Percentiles rank a stretch among this genome's conserved stretches.
These are phyloP conservation scores for Gaeumannomyces sp. DNA, from an alignment of 2,329 filamentous ascomycete species.

Conservation along the genomic window DNA sequence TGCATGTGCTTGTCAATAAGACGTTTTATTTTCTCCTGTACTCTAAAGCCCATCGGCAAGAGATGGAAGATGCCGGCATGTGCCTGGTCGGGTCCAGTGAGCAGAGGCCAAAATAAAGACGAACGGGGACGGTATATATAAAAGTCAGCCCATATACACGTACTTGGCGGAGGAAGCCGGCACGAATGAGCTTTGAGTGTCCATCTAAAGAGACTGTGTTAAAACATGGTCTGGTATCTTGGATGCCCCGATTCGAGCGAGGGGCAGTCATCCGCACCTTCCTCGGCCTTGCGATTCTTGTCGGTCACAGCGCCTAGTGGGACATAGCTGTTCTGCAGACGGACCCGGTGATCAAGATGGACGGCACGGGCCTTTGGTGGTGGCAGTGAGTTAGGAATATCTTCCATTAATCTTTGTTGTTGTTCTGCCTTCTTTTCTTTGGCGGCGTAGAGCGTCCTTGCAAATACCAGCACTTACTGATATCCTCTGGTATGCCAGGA, in stretches of 20 bases:
- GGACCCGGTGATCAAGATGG: slow-evolving; percentile 23
- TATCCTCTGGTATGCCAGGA: not conserved
- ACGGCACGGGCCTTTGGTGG: slow-evolving; percentile 8
- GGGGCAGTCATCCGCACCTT: slow-evolving; percentile 34
- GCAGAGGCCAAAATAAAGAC: not conserved
- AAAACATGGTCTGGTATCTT: not conserved
- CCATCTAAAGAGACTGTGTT: slow-evolving; percentile 39
- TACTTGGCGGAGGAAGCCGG: slow-evolving; percentile 69
- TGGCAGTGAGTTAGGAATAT: not conserved
- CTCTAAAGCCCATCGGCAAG: slow-evolving; percentile 76
- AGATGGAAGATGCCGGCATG: slow-evolving; percentile 90
- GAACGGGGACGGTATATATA: not conserved
- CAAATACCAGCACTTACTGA: not conserved
- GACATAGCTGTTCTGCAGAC: slow-evolving; percentile 72
- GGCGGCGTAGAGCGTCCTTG: not conserved
- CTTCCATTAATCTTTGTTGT: not conserved
- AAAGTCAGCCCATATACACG: not conserved
- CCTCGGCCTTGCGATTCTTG: slow-evolving; percentile 50
- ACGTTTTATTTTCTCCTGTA: slow-evolving; percentile 80
- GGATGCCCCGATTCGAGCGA: no score
- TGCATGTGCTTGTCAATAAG: slow-evolving; percentile 89
- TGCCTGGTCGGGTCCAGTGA: slow-evolving; percentile 42
- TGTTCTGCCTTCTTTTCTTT: not conserved
- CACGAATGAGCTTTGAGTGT: slow-evolving; percentile 61
- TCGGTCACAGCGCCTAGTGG: slow-evolving; percentile 55